Base-by-base conservation (phyloP, 108 stramenopile species). In the Parietichytrium sp. region DNA sequence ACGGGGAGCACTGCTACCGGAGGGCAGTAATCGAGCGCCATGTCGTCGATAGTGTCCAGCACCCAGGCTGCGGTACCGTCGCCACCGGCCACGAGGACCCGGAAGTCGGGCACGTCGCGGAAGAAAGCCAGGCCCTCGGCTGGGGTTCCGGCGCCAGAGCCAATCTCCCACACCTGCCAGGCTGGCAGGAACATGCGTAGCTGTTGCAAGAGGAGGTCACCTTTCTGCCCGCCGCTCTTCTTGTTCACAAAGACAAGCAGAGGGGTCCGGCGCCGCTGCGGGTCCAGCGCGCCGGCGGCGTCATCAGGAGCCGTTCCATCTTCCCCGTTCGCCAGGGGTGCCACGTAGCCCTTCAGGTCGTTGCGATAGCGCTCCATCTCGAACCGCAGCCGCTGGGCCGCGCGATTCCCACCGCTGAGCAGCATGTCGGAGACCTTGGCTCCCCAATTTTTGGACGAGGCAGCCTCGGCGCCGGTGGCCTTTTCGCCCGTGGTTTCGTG, bases 21-120 rank as follows among this genome's bases (percentile, higher is more conserved):
- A 4, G 95, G 95, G 90, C 91, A 25, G 23, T 91, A 84, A 51
- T 91, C 84, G 49, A 94, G 79, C 12, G 91, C 81, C 92, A 95
- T 87, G 54, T 87, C 89, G 54, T 94, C 93, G 12, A 95, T 83
- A n/a, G 88, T 87, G 54, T 84, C 87, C 25, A 96, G 87, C 48
- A 96, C 93, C 95, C 95, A 96, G 79, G 91, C 92, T 3, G 94
- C 93, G n/a, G 93, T 96, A 7, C 95, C 95, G 82, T 96, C 95
- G 2, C 95, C 95, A 12, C 95, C 95, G 81, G 93, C 94, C 29
- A 94, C 89, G 52, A 96, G 79, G 33, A 96, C 89, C 49, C 93
- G 87, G 13, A 93, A 83, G 13, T 89, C 82, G 51, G 84, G 89
- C 12, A 95, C 83, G 16, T 77, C 86, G 42, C 86, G 85, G 81